Evolutionary conservation across 345 rosid genomes (phyloP).

Genomic region (Firmiana major): DNA sequence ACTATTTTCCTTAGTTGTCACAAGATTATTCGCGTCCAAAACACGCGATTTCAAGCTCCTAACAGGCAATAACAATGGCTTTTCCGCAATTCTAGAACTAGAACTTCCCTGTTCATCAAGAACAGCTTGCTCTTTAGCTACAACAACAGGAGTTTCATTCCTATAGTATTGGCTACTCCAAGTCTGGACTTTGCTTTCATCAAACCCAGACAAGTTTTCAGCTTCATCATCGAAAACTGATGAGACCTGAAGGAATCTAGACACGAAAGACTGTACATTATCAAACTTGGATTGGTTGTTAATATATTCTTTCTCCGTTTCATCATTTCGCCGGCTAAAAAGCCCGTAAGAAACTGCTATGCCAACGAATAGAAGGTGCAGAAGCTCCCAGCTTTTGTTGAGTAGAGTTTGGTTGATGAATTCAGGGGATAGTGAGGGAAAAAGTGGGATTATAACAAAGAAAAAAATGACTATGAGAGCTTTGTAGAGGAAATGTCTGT

Average conservation of each 20-base stretch:
- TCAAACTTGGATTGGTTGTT: slow-evolving; percentile 38
- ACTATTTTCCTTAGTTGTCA: slow-evolving; percentile 18
- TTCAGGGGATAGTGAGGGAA: slow-evolving; percentile 85
- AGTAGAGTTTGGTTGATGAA: slow-evolving; percentile 62
- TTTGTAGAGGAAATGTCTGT: slow-evolving; percentile 59
- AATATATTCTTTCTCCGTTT: slow-evolving; percentile 39
- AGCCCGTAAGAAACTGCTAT: slow-evolving; percentile 98
- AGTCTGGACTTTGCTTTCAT: slow-evolving; percentile 50
- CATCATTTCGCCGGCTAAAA: slow-evolving; percentile 65
- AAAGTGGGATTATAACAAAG: slow-evolving; percentile 47
- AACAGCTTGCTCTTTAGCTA: slow-evolving; percentile 39
- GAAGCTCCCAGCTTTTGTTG: slow-evolving; percentile 80
- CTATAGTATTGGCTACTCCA: slow-evolving; percentile 70
- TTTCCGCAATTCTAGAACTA: slow-evolving; percentile 41
- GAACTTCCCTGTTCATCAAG: slow-evolving; percentile 34
- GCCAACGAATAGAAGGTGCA: slow-evolving; percentile 87
- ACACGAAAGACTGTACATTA: slow-evolving; percentile 59
- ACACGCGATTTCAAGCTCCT: slow-evolving; percentile 69
- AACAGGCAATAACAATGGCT: slow-evolving; percentile 78
- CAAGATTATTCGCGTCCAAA: slow-evolving; percentile 30
- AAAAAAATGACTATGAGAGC: slow-evolving; percentile 49
- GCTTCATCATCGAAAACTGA: slow-evolving; percentile 76
- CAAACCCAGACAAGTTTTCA: slow-evolving; percentile 33
- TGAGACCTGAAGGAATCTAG: slow-evolving; percentile 79
- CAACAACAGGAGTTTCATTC: slow-evolving; percentile 54